Evolutionary conservation across 1,139 yeast genomes (phyloP).

Genomic region (Hansenula lynferdii): DNA sequence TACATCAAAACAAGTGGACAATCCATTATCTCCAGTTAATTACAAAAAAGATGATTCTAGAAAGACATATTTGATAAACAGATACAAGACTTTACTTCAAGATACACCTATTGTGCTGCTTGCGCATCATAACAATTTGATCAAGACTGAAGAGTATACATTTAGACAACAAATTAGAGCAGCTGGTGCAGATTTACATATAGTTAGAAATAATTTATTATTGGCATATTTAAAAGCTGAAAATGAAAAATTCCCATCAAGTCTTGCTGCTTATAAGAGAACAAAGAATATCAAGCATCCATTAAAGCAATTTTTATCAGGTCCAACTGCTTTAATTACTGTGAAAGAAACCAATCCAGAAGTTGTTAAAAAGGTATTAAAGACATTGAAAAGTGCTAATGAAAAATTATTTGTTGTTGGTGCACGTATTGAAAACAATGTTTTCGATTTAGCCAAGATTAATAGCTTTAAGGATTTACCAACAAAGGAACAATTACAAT

Average conservation of each 20-base stretch:
- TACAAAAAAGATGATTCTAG: constrained; percentile 38
- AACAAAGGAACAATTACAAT: constrained; percentile 62
- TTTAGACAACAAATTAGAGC: constrained; percentile 58
- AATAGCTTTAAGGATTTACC: constrained; percentile 71
- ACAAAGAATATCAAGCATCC: constrained; percentile 54
- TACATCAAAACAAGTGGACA: too few relatives aligned
- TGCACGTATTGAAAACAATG: constrained; percentile 66
- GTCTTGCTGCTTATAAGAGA: constrained; percentile 44
- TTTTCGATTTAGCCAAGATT: constrained; percentile 50
- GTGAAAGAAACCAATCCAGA: constrained; percentile 69
- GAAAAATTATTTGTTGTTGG: constrained; percentile 81
- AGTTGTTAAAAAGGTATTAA: constrained; percentile 56
- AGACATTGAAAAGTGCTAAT: constrained; percentile 53
- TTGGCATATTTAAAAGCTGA: constrained; percentile 73
- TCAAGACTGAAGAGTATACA: constrained; percentile 59
- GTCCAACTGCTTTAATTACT: constrained; percentile 83
- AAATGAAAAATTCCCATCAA: constrained; percentile 70
- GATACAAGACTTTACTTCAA: constrained; percentile 68
- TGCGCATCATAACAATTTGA: constrained; percentile 78
- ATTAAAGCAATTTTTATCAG: constrained; percentile 60
- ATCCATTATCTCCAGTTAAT: constrained; percentile 28
- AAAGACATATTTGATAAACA: constrained; percentile 80
- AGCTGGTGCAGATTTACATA: constrained; percentile 62
- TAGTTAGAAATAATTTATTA: constrained; percentile 65
- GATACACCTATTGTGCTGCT: constrained; percentile 65